A percentile compares a stretch with the other conserved stretches of the same genome.
Evolutionary conservation across 1,284 basidiomycete genomes (phyloP).

Genomic region (Malassezia furfur): DNA sequence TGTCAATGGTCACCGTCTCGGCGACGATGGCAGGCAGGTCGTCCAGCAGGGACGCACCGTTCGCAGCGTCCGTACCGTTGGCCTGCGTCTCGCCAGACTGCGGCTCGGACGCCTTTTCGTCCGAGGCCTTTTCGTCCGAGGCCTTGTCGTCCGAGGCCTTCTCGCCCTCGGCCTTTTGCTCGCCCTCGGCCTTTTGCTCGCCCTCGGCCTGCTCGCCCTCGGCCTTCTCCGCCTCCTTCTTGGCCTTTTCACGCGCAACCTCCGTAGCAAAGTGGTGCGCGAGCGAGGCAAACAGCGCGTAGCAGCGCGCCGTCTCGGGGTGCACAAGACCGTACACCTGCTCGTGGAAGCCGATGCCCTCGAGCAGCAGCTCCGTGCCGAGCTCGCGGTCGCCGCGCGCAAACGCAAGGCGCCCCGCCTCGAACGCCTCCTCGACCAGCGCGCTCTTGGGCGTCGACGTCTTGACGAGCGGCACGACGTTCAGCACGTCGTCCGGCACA

Average conservation of each 20-base stretch:
- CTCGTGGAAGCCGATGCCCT: constrained; percentile 55
- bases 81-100: constrained; percentile 18
- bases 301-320: constrained; percentile 54
- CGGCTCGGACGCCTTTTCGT: neutral
- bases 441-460: constrained; percentile 52
- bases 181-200: constrained; percentile 5
- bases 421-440: constrained; percentile 55
- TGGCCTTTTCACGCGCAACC: constrained; percentile 24
- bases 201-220: neutral
- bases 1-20: constrained; percentile 49
- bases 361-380: constrained; percentile 54
- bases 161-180: neutral
- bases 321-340: constrained; percentile 56
- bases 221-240: constrained; percentile 19
- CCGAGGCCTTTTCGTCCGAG: neutral
- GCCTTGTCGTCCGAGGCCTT: constrained; percentile 1
- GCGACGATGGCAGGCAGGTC: constrained; percentile 28
- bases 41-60: neutral
- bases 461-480: constrained; percentile 54
- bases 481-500: constrained; percentile 53
- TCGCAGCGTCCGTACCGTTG: too few species aligned
- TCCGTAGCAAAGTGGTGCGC: constrained; percentile 47
- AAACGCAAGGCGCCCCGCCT: constrained; percentile 53
- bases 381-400: constrained; percentile 51
- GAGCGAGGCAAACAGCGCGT: constrained; percentile 52